Conservation (phyloP, 495 filamentous ascomycete species). For the Tricharina praecox region DNA sequence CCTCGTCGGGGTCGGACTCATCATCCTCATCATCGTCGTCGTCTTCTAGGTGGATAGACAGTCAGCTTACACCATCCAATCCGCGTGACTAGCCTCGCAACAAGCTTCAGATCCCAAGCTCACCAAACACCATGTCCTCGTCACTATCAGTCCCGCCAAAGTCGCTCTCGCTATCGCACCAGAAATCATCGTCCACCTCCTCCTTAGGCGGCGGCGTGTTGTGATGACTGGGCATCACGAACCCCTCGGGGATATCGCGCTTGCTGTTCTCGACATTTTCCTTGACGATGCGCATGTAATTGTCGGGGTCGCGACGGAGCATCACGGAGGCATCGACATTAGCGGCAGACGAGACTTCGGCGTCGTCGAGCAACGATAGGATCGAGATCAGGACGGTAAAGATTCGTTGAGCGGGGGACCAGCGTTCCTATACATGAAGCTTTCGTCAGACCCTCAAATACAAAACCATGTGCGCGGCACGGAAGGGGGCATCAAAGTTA, state of each 20-base stretch:
- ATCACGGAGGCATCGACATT: slow-evolving; percentile 87
- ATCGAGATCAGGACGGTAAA: slow-evolving; percentile 89
- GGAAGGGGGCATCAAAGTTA: slow-evolving; percentile 9
- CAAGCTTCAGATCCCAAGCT: slow-evolving; percentile 7
- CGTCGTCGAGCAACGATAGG: slow-evolving; percentile 81
- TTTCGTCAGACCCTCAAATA: background rate
- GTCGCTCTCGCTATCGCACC: slow-evolving; percentile 65
- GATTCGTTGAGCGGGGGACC: slow-evolving; percentile 81
- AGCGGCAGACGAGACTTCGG: slow-evolving; percentile 79
- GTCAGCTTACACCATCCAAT: too few species aligned
- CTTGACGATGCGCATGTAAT: slow-evolving; percentile 52
- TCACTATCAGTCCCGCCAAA: slow-evolving; percentile 61
- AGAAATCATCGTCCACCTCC: slow-evolving; percentile 59
- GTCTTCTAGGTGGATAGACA: too few species aligned
- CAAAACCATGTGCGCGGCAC: background rate
- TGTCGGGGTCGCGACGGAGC: slow-evolving; percentile 51
- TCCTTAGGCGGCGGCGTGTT: slow-evolving; percentile 45
- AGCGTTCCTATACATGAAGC: slow-evolving; percentile 45
- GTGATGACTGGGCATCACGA: slow-evolving; percentile 61
- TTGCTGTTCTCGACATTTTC: slow-evolving; percentile 56
- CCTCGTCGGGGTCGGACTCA: slow-evolving; percentile 25
- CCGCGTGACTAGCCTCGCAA: background rate
- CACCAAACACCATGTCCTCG: slow-evolving; percentile 34
- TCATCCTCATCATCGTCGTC: slow-evolving; percentile 24
- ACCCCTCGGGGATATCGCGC: slow-evolving; percentile 61